phyloP scores from a whole-genome alignment of 768 basidiomycete genomes.

The Kwoniella bestiolae region DNA sequence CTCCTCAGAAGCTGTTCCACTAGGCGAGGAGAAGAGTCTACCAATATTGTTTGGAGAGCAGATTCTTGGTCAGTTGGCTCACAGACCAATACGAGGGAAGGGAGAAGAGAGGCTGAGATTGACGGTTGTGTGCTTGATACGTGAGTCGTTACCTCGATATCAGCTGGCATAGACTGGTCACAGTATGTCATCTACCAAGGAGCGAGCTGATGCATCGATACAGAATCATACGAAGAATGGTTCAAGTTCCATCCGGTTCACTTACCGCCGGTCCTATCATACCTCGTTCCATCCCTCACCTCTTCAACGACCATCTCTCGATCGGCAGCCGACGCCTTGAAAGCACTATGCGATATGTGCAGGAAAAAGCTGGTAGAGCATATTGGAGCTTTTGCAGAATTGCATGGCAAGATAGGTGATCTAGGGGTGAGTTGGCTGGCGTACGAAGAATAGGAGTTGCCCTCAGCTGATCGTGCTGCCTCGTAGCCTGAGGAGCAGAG shows the following conservation, averaged over 20 bases:
- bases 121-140: constrained; percentile 75
- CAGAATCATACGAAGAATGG: constrained; percentile 58
- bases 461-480: constrained; percentile 13
- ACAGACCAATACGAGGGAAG: constrained; percentile 36
- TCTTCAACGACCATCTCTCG: constrained; percentile 47
- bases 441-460: neutral
- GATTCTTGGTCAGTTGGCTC: constrained; percentile 68
- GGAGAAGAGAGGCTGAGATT: constrained; percentile 68
- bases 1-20: constrained; percentile 80
- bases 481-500: constrained; percentile 66
- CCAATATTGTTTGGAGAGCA: constrained; percentile 70
- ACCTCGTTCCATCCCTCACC: constrained; percentile 64
- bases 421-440: constrained; percentile 67
- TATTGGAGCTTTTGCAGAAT: constrained; percentile 78
- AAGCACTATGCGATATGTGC: constrained; percentile 88
- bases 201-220: neutral
- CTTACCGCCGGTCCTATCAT: constrained; percentile 72
- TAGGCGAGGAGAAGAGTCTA: constrained; percentile 61
- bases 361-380: constrained; percentile 79
- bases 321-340: constrained; percentile 77
- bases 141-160: constrained; percentile 61
- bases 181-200: neutral
- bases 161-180: no score
- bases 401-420: constrained; percentile 74
- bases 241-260: constrained; percentile 61